Conservation (phyloP, 129 eudicot species). For the Artemisia tridentata region DNA sequence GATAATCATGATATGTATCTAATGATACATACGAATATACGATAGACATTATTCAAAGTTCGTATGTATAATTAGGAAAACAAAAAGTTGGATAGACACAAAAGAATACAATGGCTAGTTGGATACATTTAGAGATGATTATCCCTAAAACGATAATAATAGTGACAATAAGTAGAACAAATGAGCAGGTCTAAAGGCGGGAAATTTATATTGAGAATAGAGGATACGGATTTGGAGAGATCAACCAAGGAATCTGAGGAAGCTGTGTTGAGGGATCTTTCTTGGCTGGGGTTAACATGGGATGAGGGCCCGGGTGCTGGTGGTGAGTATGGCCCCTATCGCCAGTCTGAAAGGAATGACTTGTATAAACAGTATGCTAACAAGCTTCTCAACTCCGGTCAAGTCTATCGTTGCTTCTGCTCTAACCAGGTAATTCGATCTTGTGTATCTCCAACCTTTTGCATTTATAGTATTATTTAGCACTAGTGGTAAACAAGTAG, state of each 20-base stretch:
- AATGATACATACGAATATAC: too few relatives aligned
- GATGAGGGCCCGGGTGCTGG: conserved; percentile 94
- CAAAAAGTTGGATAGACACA: too few relatives aligned
- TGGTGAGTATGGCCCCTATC: conserved; percentile 84
- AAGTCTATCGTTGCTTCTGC: conserved; percentile 92
- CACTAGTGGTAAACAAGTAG: too few relatives aligned
- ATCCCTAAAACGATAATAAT: background rate
- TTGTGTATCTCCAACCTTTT: background rate
- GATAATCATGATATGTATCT: too few relatives aligned
- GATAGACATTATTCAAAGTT: too few relatives aligned
- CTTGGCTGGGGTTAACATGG: conserved; percentile 95
- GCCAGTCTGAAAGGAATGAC: conserved; percentile 89
- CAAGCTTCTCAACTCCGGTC: conserved; percentile 73
- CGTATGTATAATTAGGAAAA: too few relatives aligned
- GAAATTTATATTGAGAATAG: conserved; percentile 78
- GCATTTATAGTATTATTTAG: too few relatives aligned
- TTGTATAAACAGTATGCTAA: conserved; percentile 80
- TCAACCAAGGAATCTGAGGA: conserved; percentile 89
- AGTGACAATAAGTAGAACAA: background rate
- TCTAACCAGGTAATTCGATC: conserved; percentile 58
- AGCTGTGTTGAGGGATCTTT: conserved; percentile 74
- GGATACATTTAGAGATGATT: too few relatives aligned
- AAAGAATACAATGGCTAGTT: too few relatives aligned
- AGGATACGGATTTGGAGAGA: conserved; percentile 90
- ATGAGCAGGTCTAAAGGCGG: conserved; percentile 74